Base-by-base conservation (phyloP, 106 monocot genomes). In the Dioscorea zingiberensis region DNA sequence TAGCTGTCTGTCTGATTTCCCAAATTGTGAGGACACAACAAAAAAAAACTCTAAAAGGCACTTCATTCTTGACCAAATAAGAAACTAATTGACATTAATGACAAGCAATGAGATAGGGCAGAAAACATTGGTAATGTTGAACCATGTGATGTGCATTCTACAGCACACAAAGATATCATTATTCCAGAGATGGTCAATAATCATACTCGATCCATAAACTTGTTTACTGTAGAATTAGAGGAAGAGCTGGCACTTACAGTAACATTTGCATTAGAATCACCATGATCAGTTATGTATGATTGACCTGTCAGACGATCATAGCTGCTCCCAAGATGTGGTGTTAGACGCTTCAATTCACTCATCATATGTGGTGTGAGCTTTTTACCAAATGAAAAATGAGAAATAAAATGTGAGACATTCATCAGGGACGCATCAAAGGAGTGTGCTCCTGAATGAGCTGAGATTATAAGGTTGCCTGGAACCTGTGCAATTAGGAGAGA, bases 351-450 rank as follows among this genome's bases (percentile, higher is more conserved):
- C 25, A 86, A 44, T 79, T 97, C 87, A 54, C 55, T 62, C 45
- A 84, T 48, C 78, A 81, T 76, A 63, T 29, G 78, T 49, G 54
- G 4, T 11, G 88, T 82, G 17, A 97, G 73, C 58, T 64, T 83
- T 66, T 81, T 83, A 3, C 97, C 97, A 80, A 97, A 97, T 13
- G 83, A 81, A 76, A 97, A 89, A 54, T 88, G 97, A 25, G 92
- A 84, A 65, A 92, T 67, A 29, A 77, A 71, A 74, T 97, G 97
- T 7, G 97, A 97, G 13, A 97, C 79, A 73, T 97, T 97, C 65
- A 97, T 86, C 61, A 75, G 83, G 60, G 91, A 91, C 48, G 97
- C 81, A 75, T 97, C 92, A 63, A 97, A 97, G 12, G 97, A 97
- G 78, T 97, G 97, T 68, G 88, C 78, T 54, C 81, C 85, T 46